Evolutionary conservation across 768 basidiomycete genomes (phyloP), one percentile per base, ranked within the genome.

Genomic region (Exidia glandulosa): DNA sequence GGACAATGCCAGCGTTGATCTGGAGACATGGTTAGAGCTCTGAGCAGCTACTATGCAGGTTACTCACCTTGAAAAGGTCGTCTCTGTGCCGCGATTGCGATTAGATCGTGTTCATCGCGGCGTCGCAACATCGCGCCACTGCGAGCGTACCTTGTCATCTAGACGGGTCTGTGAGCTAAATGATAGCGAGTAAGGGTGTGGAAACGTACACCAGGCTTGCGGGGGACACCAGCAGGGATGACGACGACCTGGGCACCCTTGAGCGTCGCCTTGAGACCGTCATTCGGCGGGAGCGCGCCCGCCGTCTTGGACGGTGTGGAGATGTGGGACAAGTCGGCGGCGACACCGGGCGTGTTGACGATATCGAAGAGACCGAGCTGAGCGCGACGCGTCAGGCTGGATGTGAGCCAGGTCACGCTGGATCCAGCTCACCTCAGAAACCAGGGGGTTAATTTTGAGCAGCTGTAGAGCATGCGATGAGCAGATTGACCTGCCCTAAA

Each of bases 1-100:
- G 86, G 61, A 97, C 89, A 71, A 99, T 99, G 54, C 93, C 93
- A 60, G 92, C 96, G 75, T 99, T 99, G 80, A 94, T 96, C 91
- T 96, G 56, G 57, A 33, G 7, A 45, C 50, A 62, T 16, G 12
- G 6, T 36, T 14, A 52, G 59, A 0, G 25, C 29, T 2, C 4
- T 34, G 25, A 19, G 32, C 32, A 16, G 5, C 13, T 30, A 48
- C 23, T 5, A 19, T 54, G 30, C 32, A 27, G 30, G 13, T n/a
- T 12, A 63, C 77, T 61, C 57, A 88, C 92, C 81, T 94, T 94
- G 86, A 98, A 95, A 27, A 95, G 81, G 72, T 96, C 93, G 72
- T 96, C 94, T 73, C 92, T 94, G 67, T 34, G 3, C 6, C 23
- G 50, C 3, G 31, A 54, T 19, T 45, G 54, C 36, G 50, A 31